phyloP scores from a whole-genome alignment of 2,329 filamentous ascomycete genomes.

The Talaromyces sp. region DNA sequence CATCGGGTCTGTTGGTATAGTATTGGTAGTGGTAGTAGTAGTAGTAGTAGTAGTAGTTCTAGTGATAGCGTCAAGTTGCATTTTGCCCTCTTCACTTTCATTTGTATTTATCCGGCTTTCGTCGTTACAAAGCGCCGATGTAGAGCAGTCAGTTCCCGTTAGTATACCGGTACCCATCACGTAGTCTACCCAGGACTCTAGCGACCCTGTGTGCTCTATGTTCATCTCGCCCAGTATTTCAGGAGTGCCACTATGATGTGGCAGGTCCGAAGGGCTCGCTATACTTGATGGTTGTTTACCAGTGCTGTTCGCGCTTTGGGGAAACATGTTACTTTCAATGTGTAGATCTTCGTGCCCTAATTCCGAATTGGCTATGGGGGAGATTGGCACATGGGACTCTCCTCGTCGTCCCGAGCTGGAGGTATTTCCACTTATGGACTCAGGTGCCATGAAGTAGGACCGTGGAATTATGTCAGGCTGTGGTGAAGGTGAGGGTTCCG shows the following conservation, averaged over 20 bases:
- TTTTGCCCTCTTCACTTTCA: not conserved
- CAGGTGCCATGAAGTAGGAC: not conserved
- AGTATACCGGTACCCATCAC: not conserved
- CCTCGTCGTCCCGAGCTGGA: not conserved
- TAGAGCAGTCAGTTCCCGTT: not conserved
- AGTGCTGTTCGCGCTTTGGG: not conserved
- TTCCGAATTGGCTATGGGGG: not conserved
- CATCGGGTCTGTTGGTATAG: not conserved
- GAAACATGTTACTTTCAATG: not conserved
- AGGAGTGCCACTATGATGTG: not conserved
- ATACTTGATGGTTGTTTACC: not conserved
- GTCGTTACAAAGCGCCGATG: not conserved
- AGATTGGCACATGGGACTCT: not conserved
- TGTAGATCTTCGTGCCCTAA: not conserved
- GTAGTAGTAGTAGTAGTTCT: not conserved
- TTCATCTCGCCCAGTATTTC: not conserved
- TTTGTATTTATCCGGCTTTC: not conserved
- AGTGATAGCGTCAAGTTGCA: not conserved
- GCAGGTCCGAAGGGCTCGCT: not conserved
- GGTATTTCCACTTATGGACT: not conserved
- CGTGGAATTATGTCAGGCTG: not conserved
- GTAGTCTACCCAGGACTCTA: not conserved
- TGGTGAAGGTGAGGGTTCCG: not conserved
- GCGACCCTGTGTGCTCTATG: not conserved
- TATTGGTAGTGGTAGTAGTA: not conserved